These are phyloP conservation scores for Diaporthe nobilis DNA, from an alignment of 2,329 filamentous ascomycete species.

Conservation along the genomic window DNA sequence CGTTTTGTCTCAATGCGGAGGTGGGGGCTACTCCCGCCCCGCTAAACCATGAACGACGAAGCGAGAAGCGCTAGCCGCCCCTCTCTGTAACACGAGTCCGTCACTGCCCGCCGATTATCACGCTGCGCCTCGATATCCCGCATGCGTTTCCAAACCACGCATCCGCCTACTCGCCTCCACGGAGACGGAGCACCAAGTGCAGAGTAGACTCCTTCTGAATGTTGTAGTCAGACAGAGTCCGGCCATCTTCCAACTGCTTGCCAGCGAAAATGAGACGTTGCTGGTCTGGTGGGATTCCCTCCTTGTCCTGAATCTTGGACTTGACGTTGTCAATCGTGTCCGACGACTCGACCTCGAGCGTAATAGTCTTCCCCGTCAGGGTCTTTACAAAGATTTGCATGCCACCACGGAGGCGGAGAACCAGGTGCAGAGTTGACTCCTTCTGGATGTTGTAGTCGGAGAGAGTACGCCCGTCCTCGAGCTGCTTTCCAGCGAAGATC, in stretches of 20 bases:
- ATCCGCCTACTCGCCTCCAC: constrained; percentile 69
- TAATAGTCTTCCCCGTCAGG: constrained; percentile 79
- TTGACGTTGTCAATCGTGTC: constrained; percentile 82
- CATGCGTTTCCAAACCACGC: neutral
- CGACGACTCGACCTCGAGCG: constrained; percentile 76
- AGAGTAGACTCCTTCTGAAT: constrained; percentile 85
- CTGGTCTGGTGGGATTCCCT: constrained; percentile 79
- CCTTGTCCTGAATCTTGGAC: constrained; percentile 80
- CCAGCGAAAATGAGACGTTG: constrained; percentile 80
- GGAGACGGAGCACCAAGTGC: constrained; percentile 78
- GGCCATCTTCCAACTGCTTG: constrained; percentile 81
- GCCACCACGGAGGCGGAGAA: constrained; percentile 85
- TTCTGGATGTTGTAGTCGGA: constrained; percentile 98
- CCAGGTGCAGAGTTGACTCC: constrained; percentile 85
- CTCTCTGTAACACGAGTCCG: neutral
- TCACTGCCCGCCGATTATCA: neutral
- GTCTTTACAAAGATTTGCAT: constrained; percentile 84
- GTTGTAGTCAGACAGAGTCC: constrained; percentile 89
- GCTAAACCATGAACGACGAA: constrained; percentile 1
- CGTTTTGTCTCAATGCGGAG: constrained; percentile 11
- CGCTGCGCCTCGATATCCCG: too few relatives aligned
- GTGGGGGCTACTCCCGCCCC: constrained; percentile 14
- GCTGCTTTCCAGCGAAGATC: constrained; percentile 94
- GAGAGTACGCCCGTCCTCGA: constrained; percentile 92
- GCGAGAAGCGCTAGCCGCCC: constrained; percentile 11